Evolutionary conservation across 2,329 filamentous ascomycete genomes (phyloP), one percentile per base, ranked within the genome.

Genomic region (Apiospora kogelbergensis): DNA sequence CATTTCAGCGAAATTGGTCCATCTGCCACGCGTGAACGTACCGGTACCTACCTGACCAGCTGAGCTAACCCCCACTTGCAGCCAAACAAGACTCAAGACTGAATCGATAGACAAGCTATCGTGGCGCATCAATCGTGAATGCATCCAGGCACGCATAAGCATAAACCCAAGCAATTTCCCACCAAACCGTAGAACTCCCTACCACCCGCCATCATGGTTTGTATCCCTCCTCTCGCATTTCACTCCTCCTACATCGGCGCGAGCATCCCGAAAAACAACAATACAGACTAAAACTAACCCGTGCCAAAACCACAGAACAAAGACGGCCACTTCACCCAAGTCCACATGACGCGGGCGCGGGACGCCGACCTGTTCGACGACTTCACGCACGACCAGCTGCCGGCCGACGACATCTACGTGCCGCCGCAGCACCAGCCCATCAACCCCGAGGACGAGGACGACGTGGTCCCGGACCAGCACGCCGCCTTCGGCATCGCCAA

Each of bases 401-500:
- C 90, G n/a, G 84, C 86, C 71, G 93, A 96, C 81, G 92, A 95
- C 68, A 93, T 96, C 77, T 92, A 93, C 79, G 91, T 97, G n/a
- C 89, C 91, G 42, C 89, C 89, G 9, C 89, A 93, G 71, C 89
- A 94, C 77, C 92, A 94, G 78, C 93, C 93, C 48, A 86, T 94
- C 76, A 95, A 96, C 78, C 93, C 93, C 0, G 93, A 96, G 80
- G 93, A 96, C 78, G 93, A 96, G 81, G 93, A 96, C 77, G 93
- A 96, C 76, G 91, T 96, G 4, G 93, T 96, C 5, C 93, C 93
- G 0, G 93, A 96, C 79, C 93, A 96, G 81, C 93, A 96, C 77
- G 93, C 93, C 15, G 93, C 93, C 0, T 96, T 96, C 78, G 93
- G 93, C 46, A 96, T 97, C 75, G 90, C 93, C 79, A 88, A 92